Evolutionary conservation across 2,329 filamentous ascomycete genomes (phyloP), one percentile per base, ranked within the genome.

Genomic region (Scedosporium apiospermum): DNA sequence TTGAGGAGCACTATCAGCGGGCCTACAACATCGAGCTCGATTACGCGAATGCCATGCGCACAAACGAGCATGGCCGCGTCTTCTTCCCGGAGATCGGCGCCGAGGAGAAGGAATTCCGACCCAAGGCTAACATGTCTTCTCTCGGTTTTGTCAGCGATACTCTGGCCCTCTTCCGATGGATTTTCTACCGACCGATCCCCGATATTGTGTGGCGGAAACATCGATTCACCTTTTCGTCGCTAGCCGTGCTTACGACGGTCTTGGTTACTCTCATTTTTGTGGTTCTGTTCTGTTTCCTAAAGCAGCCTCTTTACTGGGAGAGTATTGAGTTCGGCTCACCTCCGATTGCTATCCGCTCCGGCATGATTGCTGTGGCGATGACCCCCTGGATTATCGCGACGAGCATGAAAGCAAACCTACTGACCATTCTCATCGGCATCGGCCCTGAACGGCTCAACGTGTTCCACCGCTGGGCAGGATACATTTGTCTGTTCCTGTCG

Each of bases 391-490:
- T 97, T 66, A 79, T 96, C 60, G 91, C 88, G 18, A 86, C 95
- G 10, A 91, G 90, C 71, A 96, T 91, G 81, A 97, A 97, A 74
- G 89, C 91, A 16, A 98, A 97, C 71, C 71, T 96, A 38, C 82
- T 98, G 62, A 88, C 89, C 0, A 76, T 93, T 63, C 75, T 97
- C 63, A 96, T 93, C 4, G 93, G 93, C 14, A 93, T 98, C 67
- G 91, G 92, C 3, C 93, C 95, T 44, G 93, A 98, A 72, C 83
- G 93, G 58, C 82, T 98, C 60, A 97, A 96, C 68, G 93, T 97
- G 38, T 82, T 97, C 64, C 93, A 98, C 75, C 86, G 93, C 68
- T 98, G 93, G 93, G 86, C 89, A 6, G 91, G 89, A 30, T 96
- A 96, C 71, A 76, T 97, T 10, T 95, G 89, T 70, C 79, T 96